Evolutionary conservation across 164 flowering plant species (phyloP), one percentile per base, ranked within the genome.

Genomic region (Chimonanthus salicifolius): DNA sequence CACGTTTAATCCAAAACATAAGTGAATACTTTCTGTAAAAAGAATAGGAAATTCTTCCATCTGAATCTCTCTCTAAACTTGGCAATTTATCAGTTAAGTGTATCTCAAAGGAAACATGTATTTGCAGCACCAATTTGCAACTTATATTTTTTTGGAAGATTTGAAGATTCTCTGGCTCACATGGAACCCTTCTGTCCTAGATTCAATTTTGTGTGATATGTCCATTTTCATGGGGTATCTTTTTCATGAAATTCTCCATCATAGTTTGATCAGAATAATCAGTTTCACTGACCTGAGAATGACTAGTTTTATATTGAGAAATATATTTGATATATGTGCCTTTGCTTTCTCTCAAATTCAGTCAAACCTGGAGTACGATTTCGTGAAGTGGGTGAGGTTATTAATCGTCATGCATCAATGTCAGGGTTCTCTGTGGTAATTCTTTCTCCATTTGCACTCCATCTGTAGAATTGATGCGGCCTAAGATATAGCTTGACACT

Each of bases 361-460:
- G 98, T 90, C 73, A 95, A 95, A 84, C 99, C 99, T 72, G 99
- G 99, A 21, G 87, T 92, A 4, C 81, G 99, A 71, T 95, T 90
- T 77, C 91, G 99, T 75, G 99, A 95, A 82, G 85, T 95, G 71
- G 99, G 98, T 21, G 99, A 95, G 78, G 90, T 95, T 70, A 87
- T 95, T 60, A 92, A 84, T 74, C 89, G 99, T 9, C 99, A 95
- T 87, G 94, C 99, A 76, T 49, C 87, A 33, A 93, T 95, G 98
- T 84, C 96, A 7, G 97, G 96, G 47, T 82, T 95, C 47, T 93
- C 99, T 74, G 99, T 95, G 97, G 99, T 95, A 90, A 84, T 74
- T 47, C 2, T 62, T 43, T 73, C 66, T 62, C 3, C 46, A 58
- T 45, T 49, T 50, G 11, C 20, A 47, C 20, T 74, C 33, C 16